phyloP scores from a whole-genome alignment of 768 basidiomycete genomes.

The Aureoboletus auriporus region DNA sequence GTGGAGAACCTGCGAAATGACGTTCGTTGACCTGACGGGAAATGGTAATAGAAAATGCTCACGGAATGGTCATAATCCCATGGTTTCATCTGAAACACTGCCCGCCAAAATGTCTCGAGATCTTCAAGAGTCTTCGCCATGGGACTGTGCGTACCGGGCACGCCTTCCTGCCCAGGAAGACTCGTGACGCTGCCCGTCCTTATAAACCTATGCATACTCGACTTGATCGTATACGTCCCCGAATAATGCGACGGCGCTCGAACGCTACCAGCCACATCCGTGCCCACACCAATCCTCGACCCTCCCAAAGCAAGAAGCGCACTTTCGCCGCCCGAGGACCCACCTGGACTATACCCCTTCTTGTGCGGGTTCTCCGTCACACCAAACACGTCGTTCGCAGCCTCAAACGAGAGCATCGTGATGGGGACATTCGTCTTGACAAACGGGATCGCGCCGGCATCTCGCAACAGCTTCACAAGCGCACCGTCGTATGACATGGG shows the following conservation, averaged over 20 bases:
- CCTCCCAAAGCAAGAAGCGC: slow-evolving; percentile 61
- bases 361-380: slow-evolving; percentile 60
- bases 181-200: slow-evolving; percentile 43
- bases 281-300: slow-evolving; percentile 59
- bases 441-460: slow-evolving; percentile 62
- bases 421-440: slow-evolving; percentile 66
- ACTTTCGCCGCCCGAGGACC: slow-evolving; percentile 65
- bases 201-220: slow-evolving; percentile 56
- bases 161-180: slow-evolving; percentile 53
- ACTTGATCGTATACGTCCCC: slow-evolving; percentile 58
- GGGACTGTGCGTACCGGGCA: slow-evolving; percentile 52
- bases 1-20: slow-evolving; percentile 24
- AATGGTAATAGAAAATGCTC: not conserved
- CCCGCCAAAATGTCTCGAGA: slow-evolving; percentile 62
- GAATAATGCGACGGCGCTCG: slow-evolving; percentile 65
- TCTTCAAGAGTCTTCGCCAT: slow-evolving; percentile 62
- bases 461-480: slow-evolving; percentile 48
- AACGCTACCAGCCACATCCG: slow-evolving; percentile 68
- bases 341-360: slow-evolving; percentile 51
- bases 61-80: slow-evolving; percentile 63
- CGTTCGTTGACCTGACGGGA: too few species aligned
- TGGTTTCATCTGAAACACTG: slow-evolving; percentile 55
- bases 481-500: slow-evolving; percentile 46
- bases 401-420: slow-evolving; percentile 57
- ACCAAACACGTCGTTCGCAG: slow-evolving; percentile 55